Evolutionary conservation across 148 eudicot species (phyloP), one percentile per base, ranked within the genome.

Genomic region (Polygonum maritimum): DNA sequence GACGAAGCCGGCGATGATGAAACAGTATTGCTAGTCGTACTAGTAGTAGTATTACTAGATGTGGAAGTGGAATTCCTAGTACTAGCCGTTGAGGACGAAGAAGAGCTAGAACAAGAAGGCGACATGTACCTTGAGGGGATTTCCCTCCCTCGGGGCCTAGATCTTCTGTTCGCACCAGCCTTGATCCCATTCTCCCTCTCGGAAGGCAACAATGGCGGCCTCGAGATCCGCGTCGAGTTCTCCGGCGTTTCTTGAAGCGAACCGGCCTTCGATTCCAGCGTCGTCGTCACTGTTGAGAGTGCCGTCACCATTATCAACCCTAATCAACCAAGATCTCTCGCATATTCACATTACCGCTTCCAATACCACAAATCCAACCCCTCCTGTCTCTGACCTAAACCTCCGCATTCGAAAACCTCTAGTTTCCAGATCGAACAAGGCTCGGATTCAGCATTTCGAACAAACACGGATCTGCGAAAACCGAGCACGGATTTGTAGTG

Each of bases 91-190:
- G 88, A 76, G 15, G 93, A 87, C 51, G 93, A 83, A 71, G 96
- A 89, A 80, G 75, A 44, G 75, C 52, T 41, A 44, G 75, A 72
- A 19, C 71, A 67, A 36, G 71, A 67, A 67, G 95, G 89, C 54
- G 98, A 85, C 87, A 90, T 80, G 62, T 92, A 95, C 78, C 97
- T 87, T 7, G 98, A 95, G 73, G 89, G 79, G 47, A 90, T 92
- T 74, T 82, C 87, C 74, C 86, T 88, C 10, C 87, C 83, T 85
- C 89, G 88, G 45, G 86, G 81, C 71, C 85, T 85, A 76, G 83
- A 86, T 22, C 73, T 76, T 16, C 47, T 54, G 36, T 48, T 76
- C 13, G 5, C 65, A 6, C 38, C 73, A 48, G 14, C 62, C 36
- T 45, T 71, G 74, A 75, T 75, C 0, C 85, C 87, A 79, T 88